phyloP scores from a whole-genome alignment of 495 filamentous ascomycete genomes.

The Glutinoglossum americanum region DNA sequence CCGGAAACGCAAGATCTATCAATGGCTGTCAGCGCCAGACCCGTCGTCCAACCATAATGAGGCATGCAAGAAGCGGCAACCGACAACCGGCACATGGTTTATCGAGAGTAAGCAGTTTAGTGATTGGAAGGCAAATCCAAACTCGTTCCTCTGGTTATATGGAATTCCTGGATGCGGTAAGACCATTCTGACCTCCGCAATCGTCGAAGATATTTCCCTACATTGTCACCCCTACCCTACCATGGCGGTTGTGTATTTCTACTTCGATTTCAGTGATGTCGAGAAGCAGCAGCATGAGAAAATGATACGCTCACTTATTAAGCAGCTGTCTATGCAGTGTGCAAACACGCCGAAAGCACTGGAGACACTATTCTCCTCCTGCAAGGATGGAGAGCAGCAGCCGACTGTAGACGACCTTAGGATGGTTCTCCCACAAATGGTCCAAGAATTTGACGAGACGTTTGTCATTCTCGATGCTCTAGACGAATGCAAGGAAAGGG shows the following conservation, averaged over 20 bases:
- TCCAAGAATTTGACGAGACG: background rate
- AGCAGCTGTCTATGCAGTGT: conserved; percentile 5
- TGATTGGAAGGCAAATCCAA: too few relatives aligned
- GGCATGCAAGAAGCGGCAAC: too few relatives aligned
- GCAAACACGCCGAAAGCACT: background rate
- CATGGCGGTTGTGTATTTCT: conserved; percentile 9
- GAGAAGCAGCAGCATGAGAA: conserved; percentile 2
- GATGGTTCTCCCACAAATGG: conserved; percentile 4
- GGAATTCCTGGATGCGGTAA: too few relatives aligned
- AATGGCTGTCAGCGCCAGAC: too few relatives aligned
- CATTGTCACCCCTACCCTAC: too few relatives aligned
- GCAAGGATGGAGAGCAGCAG: background rate
- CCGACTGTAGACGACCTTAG: conserved; percentile 1
- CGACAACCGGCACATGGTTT: too few relatives aligned
- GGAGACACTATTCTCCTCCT: background rate
- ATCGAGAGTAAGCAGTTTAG: too few relatives aligned
- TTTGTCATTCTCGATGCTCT: conserved; percentile 11
- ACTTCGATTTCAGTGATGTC: conserved; percentile 10
- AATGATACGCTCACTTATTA: conserved; percentile 9
- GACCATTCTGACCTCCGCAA: too few relatives aligned
- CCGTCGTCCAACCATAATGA: too few relatives aligned
- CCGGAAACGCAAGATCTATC: too few relatives aligned
- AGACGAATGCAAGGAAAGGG: conserved; percentile 11
- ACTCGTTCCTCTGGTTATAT: too few relatives aligned
- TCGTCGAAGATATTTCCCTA: too few relatives aligned